Evolutionary conservation across 2,329 filamentous ascomycete species (phyloP), one percentile per base, ranked within the genome.

Genomic region (Cryphonectria nitschkei): DNA sequence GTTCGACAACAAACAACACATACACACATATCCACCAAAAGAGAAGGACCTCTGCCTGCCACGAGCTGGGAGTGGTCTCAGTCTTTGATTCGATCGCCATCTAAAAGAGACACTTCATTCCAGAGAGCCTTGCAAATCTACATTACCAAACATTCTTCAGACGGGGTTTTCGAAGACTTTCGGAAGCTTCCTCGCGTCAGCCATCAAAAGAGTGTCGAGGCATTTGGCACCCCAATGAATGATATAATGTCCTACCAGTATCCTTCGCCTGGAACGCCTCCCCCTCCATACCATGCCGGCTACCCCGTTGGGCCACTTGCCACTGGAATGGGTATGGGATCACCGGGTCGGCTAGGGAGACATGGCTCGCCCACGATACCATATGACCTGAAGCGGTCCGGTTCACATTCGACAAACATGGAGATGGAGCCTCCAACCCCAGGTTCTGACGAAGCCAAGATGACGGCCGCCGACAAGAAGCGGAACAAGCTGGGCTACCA

Each of bases 401-500:
- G 85, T 77, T 86, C 86, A 73, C 85, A 84, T 61, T 83, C 86
- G 75, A 84, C 85, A 75, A 84, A 83, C 77, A 81, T 84, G 72
- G 81, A 81, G 73, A 67, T 65, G 64, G 71, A 62, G 22, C 65
- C 67, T 19, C 54, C 64, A 7, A 60, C 62, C 61, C 70, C 68
- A 64, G 68, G 63, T 26, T 67, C 78, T 64, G 81, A 82, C 54
- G 77, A 79, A 68, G 76, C 78, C 29, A 72, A 78, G 56, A 75
- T 81, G 68, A 79, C 78, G 34, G 75, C 81, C n/a, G 81, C 80
- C 50, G 87, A 89, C 71, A 89, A 86, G 80, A 86, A 84, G 72
- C 90, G 95, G 78, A 98, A 97, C 81, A 98, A 97, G 82, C 86
- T 98, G 73, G 95, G 95, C 54, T 98, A 98, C 79, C 95, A 98